Evolutionary conservation across 495 filamentous ascomycete genomes (phyloP), one percentile per base, ranked within the genome.

Genomic region (Neurospora pannonica): DNA sequence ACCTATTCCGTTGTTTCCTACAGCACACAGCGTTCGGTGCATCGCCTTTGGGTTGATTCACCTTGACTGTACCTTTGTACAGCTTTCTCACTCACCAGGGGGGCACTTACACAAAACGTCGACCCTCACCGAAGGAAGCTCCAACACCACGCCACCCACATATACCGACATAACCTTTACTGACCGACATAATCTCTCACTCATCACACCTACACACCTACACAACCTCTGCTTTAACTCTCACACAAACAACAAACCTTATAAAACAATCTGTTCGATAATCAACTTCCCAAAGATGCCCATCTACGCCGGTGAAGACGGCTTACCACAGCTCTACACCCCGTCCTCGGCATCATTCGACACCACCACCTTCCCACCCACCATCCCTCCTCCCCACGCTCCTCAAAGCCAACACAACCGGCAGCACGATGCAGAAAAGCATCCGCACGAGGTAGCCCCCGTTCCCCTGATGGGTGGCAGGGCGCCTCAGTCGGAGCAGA

Each of bases 401-500:
- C 54, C 54, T 28, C 54, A 67, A 34, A 67, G 54, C 15, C 54
- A 67, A 67, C 31, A 34, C 54, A 67, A 34, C 54, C 48, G 28
- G 3, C 43, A 48, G 43, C 31, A 67, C 31, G 54, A 67, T 34
- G 6, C 54, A 2, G 54, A 67, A 67, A 67, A 67, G 54, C 54
- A 67, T 34, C 54, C 54, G 54, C 54, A 67, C 54, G 77, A 82
- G 8, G 74, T 84, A 19, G 71, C 77, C n/a, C 81, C 82, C 15
- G 75, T 78, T 8, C 86, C 85, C 37, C 71, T 82, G 71, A 77
- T 86, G 37, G 87, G 85, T 38, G 77, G 81, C 48, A 81, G 83
- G 62, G 89, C 89, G 5, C 90, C 88, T 4, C 79, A 77, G 7
- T 81, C 82, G 38, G 39, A 76, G 17, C 82, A 85, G 70, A 79